These are phyloP conservation scores for Harringtonia lauricola DNA, from an alignment of 2,329 filamentous ascomycete genomes.

Conservation along the genomic window DNA sequence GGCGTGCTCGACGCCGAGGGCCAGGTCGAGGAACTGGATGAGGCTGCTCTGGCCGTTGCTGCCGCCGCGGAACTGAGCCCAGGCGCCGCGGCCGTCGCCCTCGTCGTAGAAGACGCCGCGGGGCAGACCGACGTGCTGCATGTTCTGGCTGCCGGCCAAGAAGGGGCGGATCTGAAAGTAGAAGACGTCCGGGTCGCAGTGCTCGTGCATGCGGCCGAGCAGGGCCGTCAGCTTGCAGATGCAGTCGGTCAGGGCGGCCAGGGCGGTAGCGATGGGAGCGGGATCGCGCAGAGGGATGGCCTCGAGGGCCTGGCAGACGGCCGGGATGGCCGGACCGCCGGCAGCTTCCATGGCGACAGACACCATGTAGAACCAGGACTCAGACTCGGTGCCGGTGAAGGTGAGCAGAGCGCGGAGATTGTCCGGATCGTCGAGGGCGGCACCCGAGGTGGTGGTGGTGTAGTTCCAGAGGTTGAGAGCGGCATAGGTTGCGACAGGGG, in stretches of 20 bases:
- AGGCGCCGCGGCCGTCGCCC: slow-evolving; percentile 52
- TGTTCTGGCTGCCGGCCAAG: slow-evolving; percentile 85
- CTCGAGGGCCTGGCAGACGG: slow-evolving; percentile 67
- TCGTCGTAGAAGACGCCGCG: slow-evolving; percentile 78
- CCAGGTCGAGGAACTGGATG: slow-evolving; percentile 86
- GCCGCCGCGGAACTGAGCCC: slow-evolving; percentile 74
- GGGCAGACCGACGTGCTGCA: slow-evolving; percentile 73
- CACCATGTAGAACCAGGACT: slow-evolving; percentile 88
- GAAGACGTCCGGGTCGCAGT: slow-evolving; percentile 77
- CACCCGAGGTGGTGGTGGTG: slow-evolving; percentile 22
- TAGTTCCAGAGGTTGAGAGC: slow-evolving; percentile 88
- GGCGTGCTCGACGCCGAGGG: slow-evolving; percentile 70
- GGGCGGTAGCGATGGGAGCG: slow-evolving; percentile 26
- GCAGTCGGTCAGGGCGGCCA: slow-evolving; percentile 54
- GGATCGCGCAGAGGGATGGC: slow-evolving; percentile 52
- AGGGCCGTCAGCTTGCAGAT: slow-evolving; percentile 58
- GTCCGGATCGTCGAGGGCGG: slow-evolving; percentile 46
- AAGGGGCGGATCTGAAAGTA: slow-evolving; percentile 84
- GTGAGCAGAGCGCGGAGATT: slow-evolving; percentile 64
- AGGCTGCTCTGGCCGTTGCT: slow-evolving; percentile 89
- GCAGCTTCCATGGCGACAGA: slow-evolving; percentile 84
- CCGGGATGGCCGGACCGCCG: slow-evolving; percentile 61
- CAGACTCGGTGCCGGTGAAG: slow-evolving; percentile 79
- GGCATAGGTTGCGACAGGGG: slow-evolving; percentile 84
- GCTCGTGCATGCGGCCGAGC: slow-evolving; percentile 78